Percentiles rank a stretch among this genome's conserved stretches.
Evolutionary conservation across 371 early-diverging fungal species (phyloP).

Genomic region (Rhizomucor miehei): DNA sequence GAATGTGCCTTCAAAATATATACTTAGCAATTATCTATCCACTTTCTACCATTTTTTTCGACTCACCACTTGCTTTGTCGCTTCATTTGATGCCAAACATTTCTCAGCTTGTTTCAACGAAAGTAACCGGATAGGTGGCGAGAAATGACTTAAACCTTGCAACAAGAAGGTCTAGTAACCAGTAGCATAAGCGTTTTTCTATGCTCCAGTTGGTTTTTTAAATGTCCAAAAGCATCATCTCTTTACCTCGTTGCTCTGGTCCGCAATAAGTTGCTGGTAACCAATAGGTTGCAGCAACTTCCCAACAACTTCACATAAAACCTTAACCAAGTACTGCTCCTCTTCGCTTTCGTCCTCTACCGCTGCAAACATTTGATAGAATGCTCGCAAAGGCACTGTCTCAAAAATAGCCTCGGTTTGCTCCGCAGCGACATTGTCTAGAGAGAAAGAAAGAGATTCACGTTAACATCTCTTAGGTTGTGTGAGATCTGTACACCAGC

Average conservation of each 20-base stretch:
- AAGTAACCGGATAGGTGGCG: constrained; percentile 41
- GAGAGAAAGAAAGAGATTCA: neutral
- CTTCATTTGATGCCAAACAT: constrained; percentile 23
- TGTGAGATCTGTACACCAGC: too few species aligned
- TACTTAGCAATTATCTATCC: neutral
- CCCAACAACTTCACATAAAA: constrained; percentile 25
- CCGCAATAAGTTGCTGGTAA: constrained; percentile 18
- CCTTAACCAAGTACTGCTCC: constrained; percentile 7
- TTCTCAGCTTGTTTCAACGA: constrained; percentile 42
- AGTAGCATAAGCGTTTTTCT: too few species aligned
- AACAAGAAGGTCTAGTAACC: constrained; percentile 39
- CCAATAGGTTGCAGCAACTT: constrained; percentile 28
- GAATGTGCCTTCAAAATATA: constrained; percentile 32
- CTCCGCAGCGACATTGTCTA: constrained; percentile 11
- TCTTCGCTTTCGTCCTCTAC: constrained; percentile 29
- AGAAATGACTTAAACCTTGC: constrained; percentile 42
- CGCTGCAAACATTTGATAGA: constrained; percentile 24
- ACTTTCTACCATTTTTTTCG: neutral
- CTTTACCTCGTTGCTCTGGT: constrained; percentile 20
- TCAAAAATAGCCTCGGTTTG: constrained; percentile 19
- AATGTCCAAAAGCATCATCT: neutral
- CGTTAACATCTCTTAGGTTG: neutral
- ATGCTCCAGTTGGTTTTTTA: too few species aligned
- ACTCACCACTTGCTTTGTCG: constrained; percentile 23
- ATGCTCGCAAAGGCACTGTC: constrained; percentile 17